These are phyloP conservation scores for Amanita rimosa DNA, from an alignment of 768 basidiomycete genomes.

Conservation along the genomic window DNA sequence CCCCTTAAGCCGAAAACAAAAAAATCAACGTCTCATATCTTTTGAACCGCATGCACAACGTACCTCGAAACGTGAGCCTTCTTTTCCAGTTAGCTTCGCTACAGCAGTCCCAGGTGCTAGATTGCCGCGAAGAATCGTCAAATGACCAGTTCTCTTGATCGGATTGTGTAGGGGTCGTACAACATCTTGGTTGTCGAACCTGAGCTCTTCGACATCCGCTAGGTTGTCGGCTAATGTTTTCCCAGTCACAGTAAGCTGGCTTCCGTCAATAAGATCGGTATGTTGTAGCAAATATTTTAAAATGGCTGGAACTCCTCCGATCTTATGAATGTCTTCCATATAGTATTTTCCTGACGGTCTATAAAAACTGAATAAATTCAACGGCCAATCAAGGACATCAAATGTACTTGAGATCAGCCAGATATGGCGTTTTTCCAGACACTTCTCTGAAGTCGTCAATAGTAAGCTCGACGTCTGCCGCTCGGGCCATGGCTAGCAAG, in stretches of 20 bases:
- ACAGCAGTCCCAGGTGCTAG: constrained; percentile 81
- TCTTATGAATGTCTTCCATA: constrained; percentile 84
- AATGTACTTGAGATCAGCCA: constrained; percentile 58
- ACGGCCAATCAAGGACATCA: neutral
- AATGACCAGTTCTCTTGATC: constrained; percentile 79
- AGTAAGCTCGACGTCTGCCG: constrained; percentile 57
- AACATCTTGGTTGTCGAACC: constrained; percentile 69
- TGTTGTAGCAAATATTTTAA: constrained; percentile 75
- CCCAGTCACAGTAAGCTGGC: constrained; percentile 82
- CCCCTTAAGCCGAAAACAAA: constrained; percentile 40
- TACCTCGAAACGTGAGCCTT: constrained; percentile 77
- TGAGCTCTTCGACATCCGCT: constrained; percentile 59
- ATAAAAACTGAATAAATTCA: neutral
- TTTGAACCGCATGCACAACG: constrained; percentile 5
- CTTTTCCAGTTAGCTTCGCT: constrained; percentile 90
- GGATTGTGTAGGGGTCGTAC: constrained; percentile 63
- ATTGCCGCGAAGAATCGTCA: constrained; percentile 84
- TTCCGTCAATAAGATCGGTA: constrained; percentile 71
- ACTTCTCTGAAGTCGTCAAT: constrained; percentile 85
- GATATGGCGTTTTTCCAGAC: constrained; percentile 69
- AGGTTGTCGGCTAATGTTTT: constrained; percentile 85
- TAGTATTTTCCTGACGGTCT: constrained; percentile 81
- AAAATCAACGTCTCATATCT: neutral
- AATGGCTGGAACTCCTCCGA: constrained; percentile 78
- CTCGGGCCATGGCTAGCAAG: constrained; percentile 74